Percentiles rank a stretch among this genome's conserved stretches.
phyloP scores from a whole-genome alignment of 345 rosid species.

The Brassica rapa region DNA sequence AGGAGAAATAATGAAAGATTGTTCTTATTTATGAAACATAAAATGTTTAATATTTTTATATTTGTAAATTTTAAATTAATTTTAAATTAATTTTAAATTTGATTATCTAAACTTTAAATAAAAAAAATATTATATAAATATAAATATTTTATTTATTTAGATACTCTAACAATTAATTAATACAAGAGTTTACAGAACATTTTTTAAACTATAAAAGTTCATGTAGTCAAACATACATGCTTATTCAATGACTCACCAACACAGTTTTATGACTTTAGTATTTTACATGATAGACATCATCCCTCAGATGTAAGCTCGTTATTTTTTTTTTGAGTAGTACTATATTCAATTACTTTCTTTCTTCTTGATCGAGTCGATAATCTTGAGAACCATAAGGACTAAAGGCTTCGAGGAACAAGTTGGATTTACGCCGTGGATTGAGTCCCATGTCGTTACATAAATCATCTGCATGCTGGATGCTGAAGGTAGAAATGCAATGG shows the following conservation, averaged over 20 bases:
- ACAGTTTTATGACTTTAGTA: neutral
- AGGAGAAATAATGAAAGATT: too few relatives aligned
- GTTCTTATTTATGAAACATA: neutral
- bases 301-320: neutral
- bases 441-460: constrained; percentile 83
- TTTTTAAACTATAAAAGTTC: neutral
- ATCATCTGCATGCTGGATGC: constrained; percentile 84
- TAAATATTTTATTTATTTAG: neutral
- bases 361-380: constrained; percentile 38
- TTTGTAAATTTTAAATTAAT: too few relatives aligned
- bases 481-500: constrained; percentile 86
- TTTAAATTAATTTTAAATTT: too few relatives aligned
- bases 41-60: neutral
- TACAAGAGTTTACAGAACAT: neutral
- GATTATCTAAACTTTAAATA: neutral
- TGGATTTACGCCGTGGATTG: constrained; percentile 67
- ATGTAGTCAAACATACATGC: constrained; percentile 14
- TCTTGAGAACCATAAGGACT: constrained; percentile 76
- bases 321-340: neutral
- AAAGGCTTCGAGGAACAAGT: constrained; percentile 66
- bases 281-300: neutral
- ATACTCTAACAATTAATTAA: neutral
- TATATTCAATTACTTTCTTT: neutral
- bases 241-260: constrained; percentile 18
- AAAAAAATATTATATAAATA: neutral